Evolutionary conservation across 2,329 filamentous ascomycete species (phyloP), one percentile per base, ranked within the genome.

Genomic region (Fusarium sp.): DNA sequence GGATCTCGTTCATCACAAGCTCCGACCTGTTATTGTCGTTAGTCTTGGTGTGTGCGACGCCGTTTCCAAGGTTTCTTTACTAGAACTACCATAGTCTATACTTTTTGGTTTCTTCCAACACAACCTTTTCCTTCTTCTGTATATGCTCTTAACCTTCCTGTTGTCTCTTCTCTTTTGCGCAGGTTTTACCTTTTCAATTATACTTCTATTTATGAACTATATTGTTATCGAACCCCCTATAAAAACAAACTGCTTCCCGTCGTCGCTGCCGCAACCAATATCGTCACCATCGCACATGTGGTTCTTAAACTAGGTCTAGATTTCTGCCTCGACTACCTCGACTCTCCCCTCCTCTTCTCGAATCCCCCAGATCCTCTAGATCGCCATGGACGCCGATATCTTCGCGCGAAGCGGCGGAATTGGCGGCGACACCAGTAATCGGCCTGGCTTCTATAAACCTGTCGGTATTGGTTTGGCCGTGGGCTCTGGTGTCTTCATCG

Each of bases 401-500:
- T 74, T 68, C 52, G 65, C 54, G 24, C 60, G 72, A 48, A 71
- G 52, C 51, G 72, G 72, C 39, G 55, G 56, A 28, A 49, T 65
- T 37, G 62, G 52, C 39, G 56, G 58, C 44, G 53, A 66, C 44
- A 8, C 65, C 10, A 56, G 43, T 40, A 70, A 75, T 19, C 80
- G 86, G 26, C 86, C 86, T 1, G 73, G 82, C 9, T 79, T 82
- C 59, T 98, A 92, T 86, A 98, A 97, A 77, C 88, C 90, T 26
- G 87, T 98, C 70, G 96, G 96, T 56, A 93, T 99, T 65, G 85
- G 89, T 22, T 84, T 99, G 35, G 96, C 96, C 17, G 86, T 97
- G 61, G 89, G 89, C 32, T 98, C 95, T 0, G 96, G 96, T 41
- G 78, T 93, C 59, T 98, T 98, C 78, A 99, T 99, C 76, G 96